Percentiles rank a stretch among this genome's conserved stretches.
phyloP scores from a whole-genome alignment of 1,284 basidiomycete species.

The Apiotrichum siamense region DNA sequence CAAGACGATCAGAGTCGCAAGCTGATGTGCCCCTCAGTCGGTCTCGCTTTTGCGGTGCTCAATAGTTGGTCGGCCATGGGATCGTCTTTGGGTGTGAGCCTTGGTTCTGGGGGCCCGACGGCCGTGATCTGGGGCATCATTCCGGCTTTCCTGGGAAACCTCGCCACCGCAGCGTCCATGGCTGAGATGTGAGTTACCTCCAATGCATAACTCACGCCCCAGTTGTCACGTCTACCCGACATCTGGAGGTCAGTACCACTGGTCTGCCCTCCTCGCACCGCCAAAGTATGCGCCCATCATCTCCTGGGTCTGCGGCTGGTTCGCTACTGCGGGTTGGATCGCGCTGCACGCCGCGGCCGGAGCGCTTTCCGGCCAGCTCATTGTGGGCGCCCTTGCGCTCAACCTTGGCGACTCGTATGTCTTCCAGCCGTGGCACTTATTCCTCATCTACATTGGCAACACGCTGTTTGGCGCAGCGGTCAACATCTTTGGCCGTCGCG shows the following conservation, averaged over 20 bases:
- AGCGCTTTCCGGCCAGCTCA: constrained; percentile 33
- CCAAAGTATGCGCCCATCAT: not conserved
- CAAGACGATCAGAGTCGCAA: no score
- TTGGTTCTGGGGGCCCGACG: constrained; percentile 42
- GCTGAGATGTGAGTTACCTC: constrained; percentile 32
- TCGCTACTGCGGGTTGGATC: constrained; percentile 36
- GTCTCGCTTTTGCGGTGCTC: constrained; percentile 30
- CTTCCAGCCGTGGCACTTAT: constrained; percentile 28
- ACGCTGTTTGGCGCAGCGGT: constrained; percentile 27
- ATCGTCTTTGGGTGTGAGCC: constrained; percentile 22
- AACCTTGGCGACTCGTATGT: constrained; percentile 26
- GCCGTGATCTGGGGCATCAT: constrained; percentile 46
- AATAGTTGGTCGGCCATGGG: constrained; percentile 31
- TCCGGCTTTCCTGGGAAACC: constrained; percentile 36
- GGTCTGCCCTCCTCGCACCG: constrained; percentile 34
- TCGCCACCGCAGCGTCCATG: constrained; percentile 39
- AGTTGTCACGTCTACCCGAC: constrained; percentile 12
- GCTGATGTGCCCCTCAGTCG: constrained; percentile 15
- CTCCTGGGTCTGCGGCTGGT: constrained; percentile 1
- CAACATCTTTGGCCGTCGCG: constrained; percentile 38
- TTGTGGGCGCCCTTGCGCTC: constrained; percentile 44
- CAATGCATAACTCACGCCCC: not conserved
- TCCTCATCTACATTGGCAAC: constrained; percentile 35
- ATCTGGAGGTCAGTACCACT: constrained; percentile 48
- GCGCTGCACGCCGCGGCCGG: constrained; percentile 38